Evolutionary conservation across 345 rosid genomes (phyloP).

Genomic region (Iberis pinnata): DNA sequence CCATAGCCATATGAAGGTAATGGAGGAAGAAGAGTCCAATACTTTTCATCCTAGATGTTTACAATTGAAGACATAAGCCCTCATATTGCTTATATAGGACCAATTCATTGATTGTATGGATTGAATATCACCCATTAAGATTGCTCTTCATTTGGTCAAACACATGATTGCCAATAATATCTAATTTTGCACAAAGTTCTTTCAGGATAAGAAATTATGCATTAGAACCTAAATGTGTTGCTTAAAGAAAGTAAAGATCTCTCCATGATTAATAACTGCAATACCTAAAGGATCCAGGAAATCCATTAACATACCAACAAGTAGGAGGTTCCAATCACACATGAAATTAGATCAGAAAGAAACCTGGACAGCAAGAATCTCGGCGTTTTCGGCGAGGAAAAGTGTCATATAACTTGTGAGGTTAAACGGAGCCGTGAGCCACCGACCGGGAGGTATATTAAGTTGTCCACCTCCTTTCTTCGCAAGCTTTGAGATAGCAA

Average conservation of each 20-base stretch:
- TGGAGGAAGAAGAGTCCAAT: conserved; percentile 62
- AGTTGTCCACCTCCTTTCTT: conserved; percentile 86
- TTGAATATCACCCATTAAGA: no score
- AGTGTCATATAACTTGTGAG: conserved; percentile 91
- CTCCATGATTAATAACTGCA: neutral
- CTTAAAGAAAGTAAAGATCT: no score
- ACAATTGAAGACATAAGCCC: neutral
- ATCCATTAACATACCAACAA: neutral
- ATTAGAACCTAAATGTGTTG: no score
- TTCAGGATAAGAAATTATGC: no score
- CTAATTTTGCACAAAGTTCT: no score
- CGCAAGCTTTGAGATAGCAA: conserved; percentile 62
- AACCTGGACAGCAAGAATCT: conserved; percentile 80
- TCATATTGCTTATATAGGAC: no score
- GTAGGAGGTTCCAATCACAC: no score
- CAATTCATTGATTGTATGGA: no score
- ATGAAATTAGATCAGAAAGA: no score
- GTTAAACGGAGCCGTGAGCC: conserved; percentile 96
- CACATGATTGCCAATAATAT: no score
- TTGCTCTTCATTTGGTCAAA: no score
- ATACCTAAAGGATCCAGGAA: neutral
- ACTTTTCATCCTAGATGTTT: conserved; percentile 42
- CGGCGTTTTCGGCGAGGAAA: conserved; percentile 75
- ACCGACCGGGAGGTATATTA: conserved; percentile 80
- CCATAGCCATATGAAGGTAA: conserved; percentile 67